Conservation (phyloP, 78 protist genomes). For the Creolimax fragrantissima region DNA sequence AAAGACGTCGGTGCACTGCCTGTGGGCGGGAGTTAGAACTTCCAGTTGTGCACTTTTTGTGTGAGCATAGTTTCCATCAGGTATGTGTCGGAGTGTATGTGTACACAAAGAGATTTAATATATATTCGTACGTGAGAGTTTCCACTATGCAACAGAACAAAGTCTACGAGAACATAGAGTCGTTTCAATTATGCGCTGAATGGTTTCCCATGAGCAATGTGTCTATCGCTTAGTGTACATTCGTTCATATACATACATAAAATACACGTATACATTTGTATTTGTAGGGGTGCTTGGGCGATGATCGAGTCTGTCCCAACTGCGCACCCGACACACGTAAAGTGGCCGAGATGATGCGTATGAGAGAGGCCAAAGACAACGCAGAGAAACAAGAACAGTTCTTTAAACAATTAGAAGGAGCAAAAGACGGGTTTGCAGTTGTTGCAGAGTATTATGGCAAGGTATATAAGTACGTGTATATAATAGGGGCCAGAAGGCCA, state of each 20-base stretch:
- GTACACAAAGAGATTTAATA: not conserved
- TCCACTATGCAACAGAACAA: no score
- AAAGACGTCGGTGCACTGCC: conserved; percentile 48
- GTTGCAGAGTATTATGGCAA: conserved; percentile 82
- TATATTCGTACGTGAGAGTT: no score
- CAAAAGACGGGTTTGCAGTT: conserved; percentile 77
- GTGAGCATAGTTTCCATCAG: conserved; percentile 75
- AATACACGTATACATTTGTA: not conserved
- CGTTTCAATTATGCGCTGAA: no score
- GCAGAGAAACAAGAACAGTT: conserved; percentile 70
- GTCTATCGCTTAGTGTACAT: no score
- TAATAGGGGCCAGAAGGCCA: no score
- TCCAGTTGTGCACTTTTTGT: conserved; percentile 84
- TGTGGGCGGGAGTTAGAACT: conserved; percentile 70
- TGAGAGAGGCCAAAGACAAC: conserved; percentile 30
- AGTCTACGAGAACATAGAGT: no score
- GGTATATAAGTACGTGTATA: no score
- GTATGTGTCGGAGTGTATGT: not conserved
- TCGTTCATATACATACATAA: not conserved
- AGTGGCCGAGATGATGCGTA: conserved; percentile 50
- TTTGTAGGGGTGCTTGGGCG: conserved; percentile 26
- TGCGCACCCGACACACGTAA: conserved; percentile 54
- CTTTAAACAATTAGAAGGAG: conserved; percentile 58
- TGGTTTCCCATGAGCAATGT: no score
- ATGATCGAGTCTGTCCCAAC: conserved; percentile 62